phyloP scores from a whole-genome alignment of 495 filamentous ascomycete genomes.

The Podospora anserina region DNA sequence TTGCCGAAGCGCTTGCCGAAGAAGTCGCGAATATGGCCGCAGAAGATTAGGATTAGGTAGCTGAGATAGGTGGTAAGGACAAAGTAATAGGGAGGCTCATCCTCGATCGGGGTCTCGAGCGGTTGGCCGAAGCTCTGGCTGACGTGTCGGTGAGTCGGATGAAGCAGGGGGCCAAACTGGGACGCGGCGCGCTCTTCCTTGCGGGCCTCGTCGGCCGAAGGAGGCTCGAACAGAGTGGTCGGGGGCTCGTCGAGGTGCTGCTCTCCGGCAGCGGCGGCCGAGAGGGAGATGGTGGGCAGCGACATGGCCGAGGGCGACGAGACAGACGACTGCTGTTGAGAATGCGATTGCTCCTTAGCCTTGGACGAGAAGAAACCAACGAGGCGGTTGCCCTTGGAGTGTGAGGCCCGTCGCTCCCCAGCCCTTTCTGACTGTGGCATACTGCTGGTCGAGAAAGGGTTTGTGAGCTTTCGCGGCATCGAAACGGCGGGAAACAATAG shows the following conservation, averaged over 20 bases:
- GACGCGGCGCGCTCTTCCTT: slow-evolving; percentile 75
- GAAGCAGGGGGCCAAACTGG: slow-evolving; percentile 85
- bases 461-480: slow-evolving; percentile 54
- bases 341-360: slow-evolving; percentile 53
- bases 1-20: slow-evolving; percentile 93
- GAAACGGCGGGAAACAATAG: slow-evolving; percentile 12
- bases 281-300: slow-evolving; percentile 88
- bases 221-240: slow-evolving; percentile 87
- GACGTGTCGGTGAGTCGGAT: slow-evolving; percentile 76
- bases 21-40: slow-evolving; percentile 93
- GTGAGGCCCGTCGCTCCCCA: slow-evolving; percentile 52
- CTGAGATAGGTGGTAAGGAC: slow-evolving; percentile 95
- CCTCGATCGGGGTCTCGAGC: slow-evolving; percentile 80
- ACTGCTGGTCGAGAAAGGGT: slow-evolving; percentile 37
- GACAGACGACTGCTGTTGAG: slow-evolving; percentile 53
- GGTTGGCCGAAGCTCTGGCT: slow-evolving; percentile 72
- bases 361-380: slow-evolving; percentile 64
- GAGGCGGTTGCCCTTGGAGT: slow-evolving; percentile 56
- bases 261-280: slow-evolving; percentile 79
- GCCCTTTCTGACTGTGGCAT: slow-evolving; percentile 40
- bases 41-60: slow-evolving; percentile 92
- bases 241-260: slow-evolving; percentile 62
- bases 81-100: slow-evolving; percentile 96
- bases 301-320: slow-evolving; percentile 61
- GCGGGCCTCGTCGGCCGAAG: slow-evolving; percentile 78